Base-by-base conservation (phyloP, 805 yeast species). In the Pichia eremophila region DNA sequence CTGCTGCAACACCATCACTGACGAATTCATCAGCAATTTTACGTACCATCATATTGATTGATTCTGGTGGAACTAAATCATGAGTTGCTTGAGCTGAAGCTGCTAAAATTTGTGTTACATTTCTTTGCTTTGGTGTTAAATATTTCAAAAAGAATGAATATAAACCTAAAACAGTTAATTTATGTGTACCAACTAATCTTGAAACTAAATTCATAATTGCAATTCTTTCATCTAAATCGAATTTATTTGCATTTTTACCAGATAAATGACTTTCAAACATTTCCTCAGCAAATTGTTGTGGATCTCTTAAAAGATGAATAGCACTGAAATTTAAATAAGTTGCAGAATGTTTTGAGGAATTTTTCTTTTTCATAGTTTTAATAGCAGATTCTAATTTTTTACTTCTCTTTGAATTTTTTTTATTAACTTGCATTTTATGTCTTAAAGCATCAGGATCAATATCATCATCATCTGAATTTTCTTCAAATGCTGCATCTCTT, bases 1-100 rank as follows among this genome's bases (percentile, higher is more conserved):
- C 96, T 34, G 95, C 81, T 15, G 97, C 89, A 38, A 93, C 99
- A 74, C 99, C 99, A 61, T 93, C 98, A 55, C 95, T 85, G 27
- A 93, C 96, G 59, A 93, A 93, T 67, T 93, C 99, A 67, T 93
- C 95, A 1, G 99, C 98, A 54, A 93, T 81, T 62, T 91, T 93
- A 49, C 96, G 78, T 10, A 93, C 82, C 56, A 93, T 80, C 44
- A 83, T 82, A 41, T 75, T 71, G 51, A 93, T 77, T 15, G 81
- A 79, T 63, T 93, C 99, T 7, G 99, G 99, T 27, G 99, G 99
- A 8, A 93, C 96, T 59, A 93, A 72, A 60, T 93, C 98, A 63
- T 93, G 99, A 28, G 95, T 78, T 0, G 98, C 88, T 71, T 93
- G 99, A 0, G 99, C 99, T 43, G 86, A 75, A 5, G 98, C 95